phyloP scores from a whole-genome alignment of 305 asterid genomes.

The Lippia alba region DNA sequence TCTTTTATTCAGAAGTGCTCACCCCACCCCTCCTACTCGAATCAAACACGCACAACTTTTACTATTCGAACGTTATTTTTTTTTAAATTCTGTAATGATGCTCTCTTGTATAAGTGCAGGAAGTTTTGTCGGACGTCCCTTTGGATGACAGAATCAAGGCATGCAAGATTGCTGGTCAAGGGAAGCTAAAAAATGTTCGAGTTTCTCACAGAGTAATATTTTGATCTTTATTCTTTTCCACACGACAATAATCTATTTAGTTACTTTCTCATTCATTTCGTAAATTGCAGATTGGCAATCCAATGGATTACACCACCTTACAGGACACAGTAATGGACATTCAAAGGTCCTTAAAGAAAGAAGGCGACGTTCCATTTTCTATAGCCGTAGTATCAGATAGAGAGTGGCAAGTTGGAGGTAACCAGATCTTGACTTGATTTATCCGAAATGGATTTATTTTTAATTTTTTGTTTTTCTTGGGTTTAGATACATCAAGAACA shows the following conservation, averaged over 20 bases:
- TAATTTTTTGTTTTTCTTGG: slow-evolving; percentile 12
- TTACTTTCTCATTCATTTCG: slow-evolving; percentile 25
- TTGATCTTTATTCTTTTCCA: slow-evolving; percentile 1
- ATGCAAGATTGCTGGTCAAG: slow-evolving; percentile 60
- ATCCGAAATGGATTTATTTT: slow-evolving; percentile 26
- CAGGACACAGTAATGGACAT: slow-evolving; percentile 69
- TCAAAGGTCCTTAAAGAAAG: slow-evolving; percentile 60
- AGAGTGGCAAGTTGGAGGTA: slow-evolving; percentile 97
- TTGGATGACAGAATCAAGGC: slow-evolving; percentile 74
- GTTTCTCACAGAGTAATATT: slow-evolving; percentile 80
- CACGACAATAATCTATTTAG: neutral
- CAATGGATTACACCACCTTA: slow-evolving; percentile 82
- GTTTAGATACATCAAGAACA: slow-evolving; percentile 80
- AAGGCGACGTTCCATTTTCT: slow-evolving; percentile 70
- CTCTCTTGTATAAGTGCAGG: slow-evolving; percentile 48
- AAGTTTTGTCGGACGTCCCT: slow-evolving; percentile 92
- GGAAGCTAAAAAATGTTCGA: slow-evolving; percentile 72
- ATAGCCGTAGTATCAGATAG: slow-evolving; percentile 83
- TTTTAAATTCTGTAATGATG: slow-evolving; percentile 12
- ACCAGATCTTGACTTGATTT: slow-evolving; percentile 24
- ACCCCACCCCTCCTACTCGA: neutral
- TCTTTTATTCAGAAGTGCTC: too few relatives aligned
- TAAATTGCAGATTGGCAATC: slow-evolving; percentile 79
- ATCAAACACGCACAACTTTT: too few relatives aligned
- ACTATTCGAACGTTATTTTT: too few relatives aligned